phyloP scores from a whole-genome alignment of 1,284 basidiomycete genomes.

The Moesziomyces aphidis region DNA sequence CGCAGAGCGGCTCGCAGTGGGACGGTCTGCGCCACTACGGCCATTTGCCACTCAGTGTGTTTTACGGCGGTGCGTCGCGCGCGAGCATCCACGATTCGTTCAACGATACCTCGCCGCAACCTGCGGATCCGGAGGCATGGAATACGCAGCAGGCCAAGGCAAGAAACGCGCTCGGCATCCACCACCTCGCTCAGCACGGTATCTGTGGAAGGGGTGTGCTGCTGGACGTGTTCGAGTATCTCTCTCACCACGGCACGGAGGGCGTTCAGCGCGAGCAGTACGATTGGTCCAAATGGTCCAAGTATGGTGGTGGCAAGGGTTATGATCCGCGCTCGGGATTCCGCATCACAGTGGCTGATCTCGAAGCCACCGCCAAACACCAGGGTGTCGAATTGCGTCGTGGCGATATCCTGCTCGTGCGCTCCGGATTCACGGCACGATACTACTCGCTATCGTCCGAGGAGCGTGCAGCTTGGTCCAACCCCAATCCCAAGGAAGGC shows the following conservation, averaged over 20 bases:
- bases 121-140: conserved; percentile 25
- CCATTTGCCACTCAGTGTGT: conserved; percentile 52
- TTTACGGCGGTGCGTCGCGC: conserved; percentile 52
- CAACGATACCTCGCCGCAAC: conserved; percentile 20
- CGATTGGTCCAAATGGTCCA: conserved; percentile 16
- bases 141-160: conserved; percentile 23
- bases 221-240: conserved; percentile 72
- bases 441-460: conserved; percentile 71
- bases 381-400: conserved; percentile 71
- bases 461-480: conserved; percentile 71
- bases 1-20: conserved; percentile 81
- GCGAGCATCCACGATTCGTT: conserved; percentile 49
- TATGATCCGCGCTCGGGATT: conserved; percentile 76
- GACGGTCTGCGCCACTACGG: conserved; percentile 72
- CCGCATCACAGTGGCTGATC: conserved; percentile 73
- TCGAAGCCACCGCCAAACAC: conserved; percentile 75
- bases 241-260: conserved; percentile 34
- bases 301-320: conserved; percentile 31
- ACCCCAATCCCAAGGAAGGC: conserved; percentile 10
- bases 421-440: conserved; percentile 75
- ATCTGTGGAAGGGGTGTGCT: conserved; percentile 79
- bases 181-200: conserved; percentile 74
- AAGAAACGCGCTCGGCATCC: conserved; percentile 48
- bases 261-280: conserved; percentile 22
- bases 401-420: conserved; percentile 56